Percentiles rank a stretch among this genome's conserved stretches.
phyloP scores from a whole-genome alignment of 371 early-diverging fungal species.

The Smittium mucronatum region DNA sequence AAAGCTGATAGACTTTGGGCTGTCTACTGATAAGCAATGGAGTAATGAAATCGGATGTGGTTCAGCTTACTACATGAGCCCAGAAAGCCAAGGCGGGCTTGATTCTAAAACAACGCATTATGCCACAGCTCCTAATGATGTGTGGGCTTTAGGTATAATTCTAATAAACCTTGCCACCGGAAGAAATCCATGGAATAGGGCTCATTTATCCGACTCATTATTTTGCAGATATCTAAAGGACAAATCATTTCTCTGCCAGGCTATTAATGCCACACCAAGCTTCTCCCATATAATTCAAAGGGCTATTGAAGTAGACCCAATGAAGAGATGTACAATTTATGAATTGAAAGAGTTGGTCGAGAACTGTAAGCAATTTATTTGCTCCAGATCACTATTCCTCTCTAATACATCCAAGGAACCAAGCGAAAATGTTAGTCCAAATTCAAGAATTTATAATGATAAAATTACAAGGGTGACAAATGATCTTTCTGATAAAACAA shows the following conservation, averaged over 20 bases:
- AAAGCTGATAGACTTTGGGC: constrained; percentile 91
- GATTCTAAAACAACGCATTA: constrained; percentile 38
- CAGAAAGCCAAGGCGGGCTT: constrained; percentile 68
- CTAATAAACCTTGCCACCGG: constrained; percentile 61
- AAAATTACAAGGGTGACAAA: background rate
- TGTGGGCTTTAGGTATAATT: constrained; percentile 79
- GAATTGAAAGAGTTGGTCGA: constrained; percentile 46
- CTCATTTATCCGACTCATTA: constrained; percentile 54
- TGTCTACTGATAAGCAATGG: constrained; percentile 58
- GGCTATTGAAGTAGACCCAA: constrained; percentile 58
- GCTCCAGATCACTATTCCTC: background rate
- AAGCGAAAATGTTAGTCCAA: background rate
- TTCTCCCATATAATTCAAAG: constrained; percentile 57
- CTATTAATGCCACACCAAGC: constrained; percentile 53
- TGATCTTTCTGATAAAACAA: constrained; percentile 3
- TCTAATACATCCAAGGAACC: background rate
- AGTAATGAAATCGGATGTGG: constrained; percentile 83
- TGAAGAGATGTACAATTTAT: constrained; percentile 46
- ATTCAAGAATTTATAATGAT: background rate
- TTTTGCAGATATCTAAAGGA: constrained; percentile 48
- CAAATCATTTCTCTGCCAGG: constrained; percentile 44
- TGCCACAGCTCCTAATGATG: constrained; percentile 61
- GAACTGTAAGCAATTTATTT: constrained; percentile 43
- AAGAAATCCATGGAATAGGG: constrained; percentile 69
- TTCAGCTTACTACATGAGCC: constrained; percentile 83